Conservation (phyloP, 768 basidiomycete genomes). For the Lactarius hengduanensis region DNA sequence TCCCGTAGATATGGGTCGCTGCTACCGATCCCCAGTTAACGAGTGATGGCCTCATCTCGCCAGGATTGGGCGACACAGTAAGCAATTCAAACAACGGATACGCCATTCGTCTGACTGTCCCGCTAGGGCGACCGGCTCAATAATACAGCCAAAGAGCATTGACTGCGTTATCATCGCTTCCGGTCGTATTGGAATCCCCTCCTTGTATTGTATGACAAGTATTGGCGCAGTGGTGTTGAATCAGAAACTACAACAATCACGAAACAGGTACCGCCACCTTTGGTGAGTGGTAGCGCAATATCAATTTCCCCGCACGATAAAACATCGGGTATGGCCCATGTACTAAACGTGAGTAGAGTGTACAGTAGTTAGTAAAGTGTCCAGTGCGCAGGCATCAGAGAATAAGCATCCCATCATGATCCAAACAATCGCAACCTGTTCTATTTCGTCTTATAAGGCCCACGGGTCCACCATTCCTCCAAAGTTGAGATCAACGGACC, state of each 20-base stretch:
- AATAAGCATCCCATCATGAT: not conserved
- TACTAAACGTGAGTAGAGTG: too few species aligned
- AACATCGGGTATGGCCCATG: not conserved
- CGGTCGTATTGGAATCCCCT: not conserved
- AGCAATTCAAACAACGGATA: constrained; percentile 33
- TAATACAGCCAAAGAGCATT: constrained; percentile 47
- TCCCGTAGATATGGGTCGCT: constrained; percentile 76
- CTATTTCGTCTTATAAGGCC: not conserved
- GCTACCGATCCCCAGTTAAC: constrained; percentile 77
- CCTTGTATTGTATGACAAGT: not conserved
- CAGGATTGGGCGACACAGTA: constrained; percentile 89
- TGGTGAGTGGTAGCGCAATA: not conserved
- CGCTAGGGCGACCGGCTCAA: constrained; percentile 80
- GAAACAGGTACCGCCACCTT: not conserved
- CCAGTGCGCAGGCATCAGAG: too few species aligned
- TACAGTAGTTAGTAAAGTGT: too few species aligned
- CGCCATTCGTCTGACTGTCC: constrained; percentile 1
- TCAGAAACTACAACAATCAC: not conserved
- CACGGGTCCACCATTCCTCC: not conserved
- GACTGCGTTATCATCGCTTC: not conserved
- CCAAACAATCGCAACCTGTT: not conserved
- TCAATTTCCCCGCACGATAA: not conserved
- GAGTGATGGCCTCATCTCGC: constrained; percentile 73
- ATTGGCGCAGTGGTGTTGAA: not conserved
- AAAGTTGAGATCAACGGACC: not conserved